phyloP scores from a whole-genome alignment of 768 basidiomycete species.

The Boletus rubescentipes region DNA sequence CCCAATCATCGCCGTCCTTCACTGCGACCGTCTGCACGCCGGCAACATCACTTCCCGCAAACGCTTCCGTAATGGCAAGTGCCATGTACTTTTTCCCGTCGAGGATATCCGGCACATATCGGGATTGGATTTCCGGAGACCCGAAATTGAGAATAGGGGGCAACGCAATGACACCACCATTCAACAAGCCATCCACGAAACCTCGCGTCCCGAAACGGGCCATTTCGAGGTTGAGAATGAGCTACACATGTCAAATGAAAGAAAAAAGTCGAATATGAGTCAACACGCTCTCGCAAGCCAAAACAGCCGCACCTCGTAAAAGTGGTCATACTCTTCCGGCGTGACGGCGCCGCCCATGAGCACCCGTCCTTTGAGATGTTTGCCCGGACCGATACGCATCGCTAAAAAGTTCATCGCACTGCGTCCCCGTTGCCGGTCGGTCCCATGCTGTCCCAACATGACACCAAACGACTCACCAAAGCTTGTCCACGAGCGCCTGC shows the following conservation, averaged over 20 bases:
- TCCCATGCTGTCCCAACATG: too few species aligned
- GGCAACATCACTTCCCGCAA: constrained; percentile 84
- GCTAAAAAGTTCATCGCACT: constrained; percentile 66
- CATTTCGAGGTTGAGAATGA: constrained; percentile 80
- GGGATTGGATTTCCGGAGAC: constrained; percentile 64
- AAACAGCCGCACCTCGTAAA: constrained; percentile 71
- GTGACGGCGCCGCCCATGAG: constrained; percentile 79
- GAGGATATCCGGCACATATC: constrained; percentile 72
- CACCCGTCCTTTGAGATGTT: constrained; percentile 78
- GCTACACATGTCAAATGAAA: constrained; percentile 39
- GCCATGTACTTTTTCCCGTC: constrained; percentile 82
- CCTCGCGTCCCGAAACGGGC: constrained; percentile 82
- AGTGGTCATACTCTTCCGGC: constrained; percentile 90
- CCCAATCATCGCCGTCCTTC: constrained; percentile 82
- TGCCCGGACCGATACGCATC: constrained; percentile 76
- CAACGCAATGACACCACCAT: constrained; percentile 81
- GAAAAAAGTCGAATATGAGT: neutral
- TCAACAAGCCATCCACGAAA: constrained; percentile 83
- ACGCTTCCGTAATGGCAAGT: constrained; percentile 91
- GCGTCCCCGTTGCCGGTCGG: neutral
- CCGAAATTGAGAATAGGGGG: constrained; percentile 91
- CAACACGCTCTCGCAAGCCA: neutral
- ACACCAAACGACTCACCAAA: constrained; percentile 55
- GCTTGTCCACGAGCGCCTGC: constrained; percentile 80
- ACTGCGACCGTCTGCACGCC: constrained; percentile 85